phyloP scores from a whole-genome alignment of 345 rosid genomes.

The Abelmoschus esculentus region DNA sequence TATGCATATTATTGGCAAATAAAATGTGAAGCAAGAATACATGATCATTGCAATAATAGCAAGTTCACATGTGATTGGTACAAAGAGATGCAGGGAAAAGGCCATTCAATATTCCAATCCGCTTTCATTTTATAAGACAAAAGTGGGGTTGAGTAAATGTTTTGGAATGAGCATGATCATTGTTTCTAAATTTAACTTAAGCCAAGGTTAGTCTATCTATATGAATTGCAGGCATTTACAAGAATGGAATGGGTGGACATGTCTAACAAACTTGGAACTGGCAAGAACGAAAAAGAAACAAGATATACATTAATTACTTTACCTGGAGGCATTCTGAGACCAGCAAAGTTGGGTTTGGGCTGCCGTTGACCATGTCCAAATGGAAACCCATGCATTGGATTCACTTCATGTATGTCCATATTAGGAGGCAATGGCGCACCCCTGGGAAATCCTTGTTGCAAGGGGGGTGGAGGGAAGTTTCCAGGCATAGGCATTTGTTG shows the following conservation, averaged over 20 bases:
- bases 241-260: neutral
- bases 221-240: neutral
- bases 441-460: constrained; percentile 48
- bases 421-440: constrained; percentile 38
- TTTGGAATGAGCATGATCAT: neutral
- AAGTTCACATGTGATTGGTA: neutral
- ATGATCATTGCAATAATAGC: neutral
- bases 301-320: neutral
- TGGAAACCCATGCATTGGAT: constrained; percentile 56
- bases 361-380: constrained; percentile 54
- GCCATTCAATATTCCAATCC: neutral
- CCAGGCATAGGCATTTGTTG: constrained; percentile 68
- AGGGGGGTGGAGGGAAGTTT: constrained; percentile 51
- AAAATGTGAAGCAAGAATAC: neutral
- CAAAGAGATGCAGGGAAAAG: neutral
- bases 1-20: neutral
- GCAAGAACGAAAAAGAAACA: neutral
- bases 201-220: neutral
- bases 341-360: constrained; percentile 51
- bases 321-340: constrained; percentile 45
- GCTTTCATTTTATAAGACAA: neutral
- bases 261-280: neutral
- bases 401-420: constrained; percentile 49
- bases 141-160: neutral
- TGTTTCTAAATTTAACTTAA: neutral